These are phyloP conservation scores for Marchantia polymorpha DNA, from an alignment of 225 moss, liverwort and hornwort species.

Conservation along the genomic window DNA sequence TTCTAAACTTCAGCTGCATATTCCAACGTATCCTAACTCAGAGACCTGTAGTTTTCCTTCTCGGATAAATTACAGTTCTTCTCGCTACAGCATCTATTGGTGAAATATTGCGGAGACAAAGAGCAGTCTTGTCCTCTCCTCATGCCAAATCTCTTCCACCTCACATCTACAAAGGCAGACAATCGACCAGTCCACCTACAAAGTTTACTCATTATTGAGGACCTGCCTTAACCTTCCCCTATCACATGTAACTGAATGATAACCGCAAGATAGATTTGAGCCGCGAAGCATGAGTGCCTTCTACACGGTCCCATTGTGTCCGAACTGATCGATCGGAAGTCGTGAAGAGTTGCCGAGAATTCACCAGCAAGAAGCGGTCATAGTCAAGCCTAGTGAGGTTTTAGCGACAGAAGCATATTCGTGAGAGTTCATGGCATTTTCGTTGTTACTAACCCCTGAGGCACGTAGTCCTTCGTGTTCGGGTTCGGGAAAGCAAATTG, in stretches of 20 bases:
- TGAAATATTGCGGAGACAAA: not conserved
- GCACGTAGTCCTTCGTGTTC: no score
- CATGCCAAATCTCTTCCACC: not conserved
- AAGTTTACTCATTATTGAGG: not conserved
- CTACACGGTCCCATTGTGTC: not conserved
- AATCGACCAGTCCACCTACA: not conserved
- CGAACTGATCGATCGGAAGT: not conserved
- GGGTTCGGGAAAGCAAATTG: no score
- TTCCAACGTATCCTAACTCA: not conserved
- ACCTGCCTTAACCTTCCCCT: not conserved
- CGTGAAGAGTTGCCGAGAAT: no score
- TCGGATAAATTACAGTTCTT: not conserved
- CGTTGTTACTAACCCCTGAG: no score
- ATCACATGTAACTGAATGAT: not conserved
- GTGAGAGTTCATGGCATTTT: no score
- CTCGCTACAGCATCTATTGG: not conserved
- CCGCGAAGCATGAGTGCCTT: not conserved
- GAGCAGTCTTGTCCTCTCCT: not conserved
- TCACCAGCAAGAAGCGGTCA: no score
- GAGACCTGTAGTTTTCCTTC: not conserved
- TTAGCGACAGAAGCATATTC: no score
- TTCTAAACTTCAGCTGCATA: not conserved
- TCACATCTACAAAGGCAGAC: not conserved
- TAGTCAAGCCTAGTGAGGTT: no score
- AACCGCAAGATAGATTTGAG: not conserved